Base-by-base conservation (phyloP, 2,329 filamentous ascomycete genomes). In the Alternaria arbusti region DNA sequence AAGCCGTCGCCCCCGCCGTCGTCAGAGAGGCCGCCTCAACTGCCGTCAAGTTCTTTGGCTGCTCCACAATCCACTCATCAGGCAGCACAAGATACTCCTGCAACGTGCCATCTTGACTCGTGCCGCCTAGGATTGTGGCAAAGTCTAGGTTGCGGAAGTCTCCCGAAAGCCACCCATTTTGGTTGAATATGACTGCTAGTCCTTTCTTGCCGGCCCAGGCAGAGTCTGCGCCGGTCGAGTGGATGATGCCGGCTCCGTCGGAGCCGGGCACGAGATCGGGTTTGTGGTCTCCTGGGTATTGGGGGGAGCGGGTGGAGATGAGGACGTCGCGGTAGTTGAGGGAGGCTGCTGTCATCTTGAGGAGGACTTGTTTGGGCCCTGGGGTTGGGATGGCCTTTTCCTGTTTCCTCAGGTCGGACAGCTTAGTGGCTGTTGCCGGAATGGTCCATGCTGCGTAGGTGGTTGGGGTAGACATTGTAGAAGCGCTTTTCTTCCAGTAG, bases 71-170 rank as follows among this genome's bases (percentile, higher is more conserved):
- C 10, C 47, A 46, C 45, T 70, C 59, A 46, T 75, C 68, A 5
- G 64, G 57, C 11, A 74, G 67, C 3, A 72, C 64, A 6, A 62
- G 61, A 65, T 69, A 75, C 51, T 74, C 64, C 6, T 57, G 57
- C 55, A 76, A 55, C 15, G 71, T 84, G 83, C 84, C 70, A 6
- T 73, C 68, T 6, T 40, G 25, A 0, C 11, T 54, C 23, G 68
- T 61, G 2, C 61, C 69, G 0, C 70, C 72, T 5, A 66, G 30
- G 11, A 62, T 57, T 1, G 20, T 50, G 59, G 59, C 8, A n/a
- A 47, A n/a, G 15, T 47, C 22, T 3, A 47, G 4, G 22, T 47
- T 47, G 11, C 45, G 23, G 3, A 47, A 47, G 13, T 47, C 45
- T 47, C 45, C 45, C 1, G 22, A 25, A 3, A 47, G 22, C 45